Percentiles rank a stretch among this genome's conserved stretches.
Evolutionary conservation across 805 yeast genomes (phyloP).

Genomic region (Myxozyma geophila): DNA sequence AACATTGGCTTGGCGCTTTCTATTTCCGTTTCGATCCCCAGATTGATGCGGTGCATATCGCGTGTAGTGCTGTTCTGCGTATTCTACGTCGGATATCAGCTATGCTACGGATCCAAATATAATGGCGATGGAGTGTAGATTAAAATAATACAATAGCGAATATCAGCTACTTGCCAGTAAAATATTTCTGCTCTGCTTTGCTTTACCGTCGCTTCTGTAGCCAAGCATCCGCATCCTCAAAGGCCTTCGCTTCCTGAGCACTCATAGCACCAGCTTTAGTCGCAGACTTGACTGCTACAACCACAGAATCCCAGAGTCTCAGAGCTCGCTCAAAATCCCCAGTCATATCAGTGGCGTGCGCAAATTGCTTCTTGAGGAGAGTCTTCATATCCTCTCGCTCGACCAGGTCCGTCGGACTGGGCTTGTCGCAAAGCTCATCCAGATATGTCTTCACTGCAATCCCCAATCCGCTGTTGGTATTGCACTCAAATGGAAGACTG

Average conservation of each 20-base stretch:
- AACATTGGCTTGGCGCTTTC: too few species aligned
- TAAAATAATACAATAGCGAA: background rate
- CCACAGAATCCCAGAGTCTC: slow-evolving; percentile 42
- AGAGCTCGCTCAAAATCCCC: slow-evolving; percentile 40
- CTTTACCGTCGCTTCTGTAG: slow-evolving; percentile 64
- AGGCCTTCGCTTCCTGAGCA: slow-evolving; percentile 17
- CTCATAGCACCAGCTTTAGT: slow-evolving; percentile 26
- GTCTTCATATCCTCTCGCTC: slow-evolving; percentile 19
- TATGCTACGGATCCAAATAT: too few species aligned
- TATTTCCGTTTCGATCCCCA: too few species aligned
- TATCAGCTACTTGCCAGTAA: background rate
- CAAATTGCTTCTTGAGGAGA: slow-evolving; percentile 39
- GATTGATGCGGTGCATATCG: too few species aligned
- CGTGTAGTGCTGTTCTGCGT: too few species aligned
- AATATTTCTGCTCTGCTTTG: background rate
- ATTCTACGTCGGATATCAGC: too few species aligned
- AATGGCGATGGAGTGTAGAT: too few species aligned
- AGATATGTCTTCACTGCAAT: slow-evolving; percentile 60
- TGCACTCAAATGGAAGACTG: slow-evolving; percentile 64
- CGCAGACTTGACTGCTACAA: slow-evolving; percentile 36
- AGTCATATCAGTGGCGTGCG: slow-evolving; percentile 39
- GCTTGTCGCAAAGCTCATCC: slow-evolving; percentile 45
- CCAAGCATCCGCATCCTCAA: slow-evolving; percentile 34
- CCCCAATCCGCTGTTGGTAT: slow-evolving; percentile 68
- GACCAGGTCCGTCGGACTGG: slow-evolving; percentile 30